Conservation (phyloP, 106 monocot species). For the Apostasia ramifera region DNA sequence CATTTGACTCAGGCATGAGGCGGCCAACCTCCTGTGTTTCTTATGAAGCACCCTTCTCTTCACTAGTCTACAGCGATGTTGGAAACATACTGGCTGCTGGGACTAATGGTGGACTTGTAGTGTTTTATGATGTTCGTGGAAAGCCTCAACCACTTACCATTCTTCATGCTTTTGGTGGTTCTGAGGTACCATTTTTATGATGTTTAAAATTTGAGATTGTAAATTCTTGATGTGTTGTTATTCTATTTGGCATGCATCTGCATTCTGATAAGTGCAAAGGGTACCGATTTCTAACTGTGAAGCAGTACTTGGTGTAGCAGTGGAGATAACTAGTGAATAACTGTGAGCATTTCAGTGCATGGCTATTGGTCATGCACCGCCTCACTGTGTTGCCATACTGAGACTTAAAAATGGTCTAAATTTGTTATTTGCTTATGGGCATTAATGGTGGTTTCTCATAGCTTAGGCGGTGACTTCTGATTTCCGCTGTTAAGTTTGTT, state of each 20-base stretch:
- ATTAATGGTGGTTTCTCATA: too few relatives aligned
- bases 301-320: not conserved
- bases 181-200: slow-evolving; percentile 51
- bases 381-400: too few relatives aligned
- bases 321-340: not conserved
- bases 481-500: too few relatives aligned
- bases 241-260: not conserved
- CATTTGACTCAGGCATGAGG: slow-evolving; percentile 59
- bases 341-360: not conserved
- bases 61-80: slow-evolving; percentile 80
- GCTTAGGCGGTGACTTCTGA: too few relatives aligned
- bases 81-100: slow-evolving; percentile 81
- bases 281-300: too few relatives aligned
- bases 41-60: slow-evolving; percentile 82
- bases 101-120: slow-evolving; percentile 77
- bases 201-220: not conserved
- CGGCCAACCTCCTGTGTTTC: slow-evolving; percentile 46
- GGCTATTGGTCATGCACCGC: not conserved
- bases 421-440: too few relatives aligned
- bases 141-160: slow-evolving; percentile 80
- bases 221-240: not conserved
- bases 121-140: slow-evolving; percentile 90
- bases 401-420: too few relatives aligned
- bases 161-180: slow-evolving; percentile 80
- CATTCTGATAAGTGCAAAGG: not conserved